These are phyloP conservation scores for Pontederia crassipes DNA, from an alignment of 176 grass and related monocot species.

Conservation along the genomic window DNA sequence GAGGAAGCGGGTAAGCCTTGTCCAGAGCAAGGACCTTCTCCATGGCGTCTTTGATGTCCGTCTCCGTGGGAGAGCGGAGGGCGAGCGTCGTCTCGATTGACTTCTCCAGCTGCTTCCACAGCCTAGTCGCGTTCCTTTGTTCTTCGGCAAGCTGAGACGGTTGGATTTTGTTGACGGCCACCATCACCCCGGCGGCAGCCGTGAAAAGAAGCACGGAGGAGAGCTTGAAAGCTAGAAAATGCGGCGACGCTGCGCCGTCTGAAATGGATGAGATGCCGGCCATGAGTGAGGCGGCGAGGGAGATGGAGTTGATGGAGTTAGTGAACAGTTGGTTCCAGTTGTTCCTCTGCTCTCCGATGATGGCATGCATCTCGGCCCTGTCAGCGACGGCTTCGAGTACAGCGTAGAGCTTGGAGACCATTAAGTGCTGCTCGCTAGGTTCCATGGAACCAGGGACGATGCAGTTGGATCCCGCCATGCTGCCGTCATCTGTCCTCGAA, in stretches of 20 bases:
- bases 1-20: neutral
- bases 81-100: neutral
- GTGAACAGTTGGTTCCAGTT: conserved; percentile 22
- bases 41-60: conserved; percentile 12
- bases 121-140: conserved; percentile 9
- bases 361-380: conserved; percentile 13
- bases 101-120: conserved; percentile 13
- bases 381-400: conserved; percentile 11
- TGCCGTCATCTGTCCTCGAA: no score
- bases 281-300: conserved; percentile 11
- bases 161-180: conserved; percentile 10
- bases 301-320: conserved; percentile 23
- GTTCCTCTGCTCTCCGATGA: conserved; percentile 18
- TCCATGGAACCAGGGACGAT: no score
- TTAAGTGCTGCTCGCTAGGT: no score
- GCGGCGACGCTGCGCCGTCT: neutral
- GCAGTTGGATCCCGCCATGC: no score
- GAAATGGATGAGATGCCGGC: neutral
- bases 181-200: conserved; percentile 5
- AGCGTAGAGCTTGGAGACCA: conserved; percentile 1
- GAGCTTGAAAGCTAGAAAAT: conserved; percentile 10
- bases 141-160: conserved; percentile 23
- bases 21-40: neutral
- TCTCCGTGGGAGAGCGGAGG: neutral
- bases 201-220: conserved; percentile 9